These are phyloP conservation scores for Irpex rosettiformis DNA, from an alignment of 1,284 basidiomycete genomes.

Conservation along the genomic window DNA sequence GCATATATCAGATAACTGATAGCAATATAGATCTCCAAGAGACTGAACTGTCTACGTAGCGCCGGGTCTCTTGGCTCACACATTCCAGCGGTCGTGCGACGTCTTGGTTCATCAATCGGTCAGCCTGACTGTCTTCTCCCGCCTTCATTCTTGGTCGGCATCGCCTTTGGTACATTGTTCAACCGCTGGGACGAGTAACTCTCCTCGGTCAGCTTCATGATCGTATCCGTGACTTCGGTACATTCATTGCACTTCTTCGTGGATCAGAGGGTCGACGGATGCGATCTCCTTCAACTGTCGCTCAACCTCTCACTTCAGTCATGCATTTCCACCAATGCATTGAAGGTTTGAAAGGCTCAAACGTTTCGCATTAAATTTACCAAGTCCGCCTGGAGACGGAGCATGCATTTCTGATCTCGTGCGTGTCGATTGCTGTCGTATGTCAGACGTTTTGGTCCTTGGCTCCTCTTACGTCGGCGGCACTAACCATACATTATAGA, in stretches of 20 bases:
- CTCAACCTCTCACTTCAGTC: no score
- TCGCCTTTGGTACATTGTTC: background rate
- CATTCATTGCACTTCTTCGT: no score
- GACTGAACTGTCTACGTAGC: background rate
- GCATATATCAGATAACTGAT: background rate
- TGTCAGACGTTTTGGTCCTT: background rate
- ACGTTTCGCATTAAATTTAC: no score
- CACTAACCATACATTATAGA: background rate
- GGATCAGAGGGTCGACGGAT: no score
- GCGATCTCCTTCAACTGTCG: no score
- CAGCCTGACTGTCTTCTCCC: background rate
- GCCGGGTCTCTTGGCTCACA: background rate
- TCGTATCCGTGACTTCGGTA: no score
- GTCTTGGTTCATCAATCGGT: background rate
- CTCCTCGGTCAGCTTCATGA: no score
- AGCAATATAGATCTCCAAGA: background rate
- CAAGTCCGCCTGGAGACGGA: no score
- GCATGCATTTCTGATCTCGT: no score
- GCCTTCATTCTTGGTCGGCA: background rate
- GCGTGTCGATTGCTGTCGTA: no score
- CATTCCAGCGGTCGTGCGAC: background rate
- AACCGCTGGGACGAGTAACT: background rate
- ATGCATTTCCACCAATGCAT: no score
- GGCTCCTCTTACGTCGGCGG: background rate
- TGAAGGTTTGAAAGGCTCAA: no score